Conservation (phyloP, 345 rosid genomes). For the Physaria fendleri region DNA sequence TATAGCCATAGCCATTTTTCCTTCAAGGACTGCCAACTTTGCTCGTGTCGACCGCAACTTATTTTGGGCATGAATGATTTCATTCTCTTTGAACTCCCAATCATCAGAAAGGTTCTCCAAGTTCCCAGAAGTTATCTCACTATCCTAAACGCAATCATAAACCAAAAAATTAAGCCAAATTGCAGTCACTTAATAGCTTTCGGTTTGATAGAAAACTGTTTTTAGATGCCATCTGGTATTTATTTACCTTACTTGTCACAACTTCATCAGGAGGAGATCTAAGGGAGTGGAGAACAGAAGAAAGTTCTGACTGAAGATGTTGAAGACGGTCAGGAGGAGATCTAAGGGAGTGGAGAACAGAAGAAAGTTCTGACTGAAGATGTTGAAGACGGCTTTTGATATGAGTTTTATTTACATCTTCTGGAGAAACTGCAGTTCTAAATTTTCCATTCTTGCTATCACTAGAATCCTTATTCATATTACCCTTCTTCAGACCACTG, state of each 20-base stretch:
- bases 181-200: conserved; percentile 5
- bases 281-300: conserved; percentile 55
- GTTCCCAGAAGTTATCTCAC: conserved; percentile 26
- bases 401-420: conserved; percentile 32
- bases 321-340: conserved; percentile 42
- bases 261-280: conserved; percentile 43
- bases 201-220: not conserved
- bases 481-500: conserved; percentile 12
- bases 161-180: conserved; percentile 9
- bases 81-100: conserved; percentile 80
- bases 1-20: conserved; percentile 79
- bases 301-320: conserved; percentile 70
- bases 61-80: conserved; percentile 58
- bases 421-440: conserved; percentile 23
- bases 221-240: not conserved
- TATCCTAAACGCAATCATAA: conserved; percentile 18
- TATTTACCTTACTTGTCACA: conserved; percentile 38
- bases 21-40: conserved; percentile 75
- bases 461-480: conserved; percentile 22
- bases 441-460: conserved; percentile 30
- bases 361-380: conserved; percentile 73
- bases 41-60: conserved; percentile 76
- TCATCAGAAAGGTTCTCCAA: conserved; percentile 62
- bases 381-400: conserved; percentile 54
- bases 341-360: conserved; percentile 56